Evolutionary conservation across 768 basidiomycete species (phyloP).

Genomic region (Artomyces pyxidatus): DNA sequence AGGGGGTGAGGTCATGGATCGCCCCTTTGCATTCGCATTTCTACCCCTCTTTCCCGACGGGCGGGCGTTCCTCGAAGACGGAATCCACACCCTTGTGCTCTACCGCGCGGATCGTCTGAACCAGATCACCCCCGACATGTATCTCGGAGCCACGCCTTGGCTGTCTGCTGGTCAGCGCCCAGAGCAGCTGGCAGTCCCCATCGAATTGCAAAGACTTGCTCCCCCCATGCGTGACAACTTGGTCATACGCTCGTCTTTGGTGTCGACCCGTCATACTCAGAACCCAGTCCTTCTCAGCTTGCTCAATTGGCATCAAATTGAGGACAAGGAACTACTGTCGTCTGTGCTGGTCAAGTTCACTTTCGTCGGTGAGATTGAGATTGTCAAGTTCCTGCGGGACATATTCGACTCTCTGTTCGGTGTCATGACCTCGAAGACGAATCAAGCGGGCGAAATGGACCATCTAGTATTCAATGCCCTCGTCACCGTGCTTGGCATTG

Average conservation of each 20-base stretch:
- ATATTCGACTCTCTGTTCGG: conserved; percentile 92
- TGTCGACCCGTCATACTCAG: conserved; percentile 89
- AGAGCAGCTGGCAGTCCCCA: conserved; percentile 50
- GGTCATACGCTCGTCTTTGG: conserved; percentile 79
- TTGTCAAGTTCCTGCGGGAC: conserved; percentile 84
- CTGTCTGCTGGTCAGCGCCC: conserved; percentile 44
- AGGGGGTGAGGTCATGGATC: conserved; percentile 42
- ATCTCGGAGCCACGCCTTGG: conserved; percentile 64
- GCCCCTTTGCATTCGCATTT: conserved; percentile 88
- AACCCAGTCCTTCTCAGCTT: conserved; percentile 77
- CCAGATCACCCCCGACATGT: conserved; percentile 57
- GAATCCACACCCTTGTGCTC: conserved; percentile 75
- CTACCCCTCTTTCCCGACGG: conserved; percentile 77
- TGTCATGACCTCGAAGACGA: conserved; percentile 69
- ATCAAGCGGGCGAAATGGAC: conserved; percentile 74
- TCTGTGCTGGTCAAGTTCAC: conserved; percentile 77
- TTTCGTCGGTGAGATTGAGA: conserved; percentile 91
- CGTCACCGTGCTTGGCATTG: conserved; percentile 85
- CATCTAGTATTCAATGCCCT: conserved; percentile 84
- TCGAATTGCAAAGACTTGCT: conserved; percentile 57
- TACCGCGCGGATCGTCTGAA: conserved; percentile 72
- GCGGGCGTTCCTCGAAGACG: conserved; percentile 80
- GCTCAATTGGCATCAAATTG: conserved; percentile 71
- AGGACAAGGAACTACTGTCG: conserved; percentile 55
- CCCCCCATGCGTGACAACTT: conserved; percentile 71